Evolutionary conservation across 148 eudicot genomes (phyloP), one percentile per base, ranked within the genome.

Genomic region (Silene latifolia): DNA sequence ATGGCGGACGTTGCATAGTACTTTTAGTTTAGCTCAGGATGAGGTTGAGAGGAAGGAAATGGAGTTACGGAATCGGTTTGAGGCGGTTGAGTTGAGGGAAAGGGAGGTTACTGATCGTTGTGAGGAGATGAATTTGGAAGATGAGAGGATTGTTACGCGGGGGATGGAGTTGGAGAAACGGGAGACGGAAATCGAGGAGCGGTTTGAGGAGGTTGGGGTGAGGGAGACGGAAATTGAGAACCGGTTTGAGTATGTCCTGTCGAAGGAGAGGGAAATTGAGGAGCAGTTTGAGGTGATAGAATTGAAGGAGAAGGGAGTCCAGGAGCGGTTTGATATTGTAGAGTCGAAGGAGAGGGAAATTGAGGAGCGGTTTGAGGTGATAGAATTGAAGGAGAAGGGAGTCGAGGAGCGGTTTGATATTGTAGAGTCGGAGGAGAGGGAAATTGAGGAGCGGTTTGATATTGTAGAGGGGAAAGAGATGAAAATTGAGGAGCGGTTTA

Each of bases 191-290:
- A 5, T 74, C 0, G 42, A 47, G n/a, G 78, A 69, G 65, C 58
- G 60, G 4, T 65, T 19, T 7, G 47, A 9, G 62, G 54, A 4
- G 19, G 29, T 71, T 5, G 72, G 42, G 11, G 5, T 0, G 66
- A 44, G 8, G 23, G 80, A 72, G 65, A 78, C 17, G 48, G 32
- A 3, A 32, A 15, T 74, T 4, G 60, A 35, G 18, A 57, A 67
- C 13, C 77, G 42, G 0, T 20, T 18, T 3, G 47, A 8, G 61
- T 39, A 4, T 12, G 27, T 71, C 4, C 66, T 39, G 10, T 5
- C 0, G 65, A 42, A n/a, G 23, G 80, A 72, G 64, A 78, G 20
- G 48, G 32, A 2, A 32, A 20, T 74, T 6, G 59, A 35, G 18
- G 63, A 67, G n/a, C 77, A 25, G 0, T 20, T 17, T 3, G 46